A percentile compares a stretch with the other conserved stretches of the same genome.
phyloP scores from a whole-genome alignment of 73 alveolate genomes.

The Stentor roeselii region DNA sequence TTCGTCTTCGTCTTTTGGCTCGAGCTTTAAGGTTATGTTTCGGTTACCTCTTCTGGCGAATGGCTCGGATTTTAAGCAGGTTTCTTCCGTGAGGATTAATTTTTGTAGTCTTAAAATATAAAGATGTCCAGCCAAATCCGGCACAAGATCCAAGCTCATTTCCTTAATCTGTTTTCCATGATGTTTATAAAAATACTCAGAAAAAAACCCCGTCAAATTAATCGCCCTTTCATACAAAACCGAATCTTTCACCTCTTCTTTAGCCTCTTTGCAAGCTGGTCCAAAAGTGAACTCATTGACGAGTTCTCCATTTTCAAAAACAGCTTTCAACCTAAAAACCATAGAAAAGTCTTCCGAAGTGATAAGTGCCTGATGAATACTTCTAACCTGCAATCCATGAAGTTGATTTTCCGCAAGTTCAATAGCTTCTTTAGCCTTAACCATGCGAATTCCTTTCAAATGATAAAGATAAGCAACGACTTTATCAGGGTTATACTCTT shows the following conservation, averaged over 20 bases:
- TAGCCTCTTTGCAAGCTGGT: not conserved
- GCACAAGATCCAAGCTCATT: not conserved
- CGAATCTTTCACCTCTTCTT: not conserved
- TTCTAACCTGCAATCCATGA: conserved; percentile 15
- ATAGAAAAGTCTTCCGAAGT: not conserved
- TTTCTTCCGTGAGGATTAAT: not conserved
- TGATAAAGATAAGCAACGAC: conserved; percentile 2
- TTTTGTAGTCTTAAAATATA: not conserved
- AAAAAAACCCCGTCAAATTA: not conserved
- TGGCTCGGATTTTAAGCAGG: not conserved
- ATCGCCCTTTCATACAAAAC: not conserved
- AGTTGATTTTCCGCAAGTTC: conserved; percentile 13
- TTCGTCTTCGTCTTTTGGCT: not conserved
- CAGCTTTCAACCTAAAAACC: not conserved
- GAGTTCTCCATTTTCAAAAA: not conserved
- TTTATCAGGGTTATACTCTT: conserved; percentile 14
- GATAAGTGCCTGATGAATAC: not conserved
- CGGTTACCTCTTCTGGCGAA: not conserved
- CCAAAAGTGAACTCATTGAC: not conserved
- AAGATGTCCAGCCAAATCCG: not conserved
- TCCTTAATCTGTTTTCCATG: not conserved
- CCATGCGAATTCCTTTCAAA: not conserved
- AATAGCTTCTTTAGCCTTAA: not conserved
- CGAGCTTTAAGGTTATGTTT: not conserved
- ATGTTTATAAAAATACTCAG: not conserved